phyloP scores from a whole-genome alignment of 345 rosid genomes.

The Eucalyptus sp. region DNA sequence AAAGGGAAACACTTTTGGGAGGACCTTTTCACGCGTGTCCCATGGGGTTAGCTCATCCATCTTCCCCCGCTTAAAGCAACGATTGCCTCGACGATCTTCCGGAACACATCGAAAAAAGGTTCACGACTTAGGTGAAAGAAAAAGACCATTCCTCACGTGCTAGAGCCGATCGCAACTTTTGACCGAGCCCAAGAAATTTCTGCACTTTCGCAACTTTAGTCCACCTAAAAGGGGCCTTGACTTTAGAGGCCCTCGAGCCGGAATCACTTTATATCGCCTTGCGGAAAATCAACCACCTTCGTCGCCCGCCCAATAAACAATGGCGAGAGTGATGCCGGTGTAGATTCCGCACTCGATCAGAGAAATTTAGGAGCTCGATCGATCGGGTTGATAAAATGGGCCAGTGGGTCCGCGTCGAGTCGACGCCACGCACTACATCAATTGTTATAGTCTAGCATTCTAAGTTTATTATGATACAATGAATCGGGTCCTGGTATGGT shows the following conservation, averaged over 20 bases:
- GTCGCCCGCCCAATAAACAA: background rate
- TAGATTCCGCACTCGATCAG: background rate
- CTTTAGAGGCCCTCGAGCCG: background rate
- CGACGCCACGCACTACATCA: fast-evolving
- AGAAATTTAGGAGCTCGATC: background rate
- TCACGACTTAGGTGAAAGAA: background rate
- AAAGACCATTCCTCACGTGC: background rate
- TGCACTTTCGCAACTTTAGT: background rate
- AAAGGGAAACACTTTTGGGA: background rate
- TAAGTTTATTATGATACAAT: background rate
- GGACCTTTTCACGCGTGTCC: background rate
- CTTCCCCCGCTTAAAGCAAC: background rate
- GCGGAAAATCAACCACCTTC: background rate
- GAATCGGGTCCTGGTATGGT: background rate
- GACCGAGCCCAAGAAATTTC: background rate
- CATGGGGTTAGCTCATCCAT: background rate
- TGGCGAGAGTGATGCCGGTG: background rate
- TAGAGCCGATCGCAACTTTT: background rate
- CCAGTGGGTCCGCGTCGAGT: background rate
- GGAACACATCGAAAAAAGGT: background rate
- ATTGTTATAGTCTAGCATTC: background rate
- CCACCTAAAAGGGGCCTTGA: background rate
- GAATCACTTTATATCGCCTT: background rate
- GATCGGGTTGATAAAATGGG: background rate
- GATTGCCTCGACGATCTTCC: background rate